phyloP scores from a whole-genome alignment of 106 monocot species.

The Platanthera guangdongensis region DNA sequence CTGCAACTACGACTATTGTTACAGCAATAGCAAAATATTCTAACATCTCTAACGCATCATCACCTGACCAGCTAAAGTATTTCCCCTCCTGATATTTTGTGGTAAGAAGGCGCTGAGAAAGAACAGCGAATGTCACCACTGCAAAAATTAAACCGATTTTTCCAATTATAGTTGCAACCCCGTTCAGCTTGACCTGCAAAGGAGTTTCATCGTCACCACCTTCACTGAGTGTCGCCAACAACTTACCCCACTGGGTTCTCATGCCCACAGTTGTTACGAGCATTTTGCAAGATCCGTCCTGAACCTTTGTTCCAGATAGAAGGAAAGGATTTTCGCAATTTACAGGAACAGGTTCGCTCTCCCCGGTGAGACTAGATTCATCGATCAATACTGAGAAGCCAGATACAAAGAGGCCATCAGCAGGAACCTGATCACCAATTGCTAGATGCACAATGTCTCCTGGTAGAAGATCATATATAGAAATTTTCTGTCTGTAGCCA shows the following conservation, averaged over 20 bases:
- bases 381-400: conserved; percentile 14
- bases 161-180: conserved; percentile 17
- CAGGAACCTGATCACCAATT: conserved; percentile 26
- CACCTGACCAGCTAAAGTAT: conserved; percentile 13
- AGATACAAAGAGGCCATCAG: conserved; percentile 22
- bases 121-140: conserved; percentile 12
- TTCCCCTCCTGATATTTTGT: background rate
- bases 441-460: conserved; percentile 20
- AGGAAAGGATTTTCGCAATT: conserved; percentile 15
- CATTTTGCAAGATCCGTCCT: conserved; percentile 24
- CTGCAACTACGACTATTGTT: conserved; percentile 26
- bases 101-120: conserved; percentile 1
- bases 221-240: conserved; percentile 15
- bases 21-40: conserved; percentile 19
- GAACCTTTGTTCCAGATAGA: conserved; percentile 22
- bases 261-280: conserved; percentile 22
- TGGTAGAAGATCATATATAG: conserved; percentile 20
- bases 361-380: conserved; percentile 21
- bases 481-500: conserved; percentile 17
- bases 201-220: conserved; percentile 26
- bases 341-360: conserved; percentile 18
- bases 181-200: conserved; percentile 23
- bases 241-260: conserved; percentile 26
- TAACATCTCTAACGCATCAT: conserved; percentile 19
- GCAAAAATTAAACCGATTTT: conserved; percentile 22